Evolutionary conservation across 306 rosid genomes (phyloP).

Genomic region (Rosa rugosa): DNA sequence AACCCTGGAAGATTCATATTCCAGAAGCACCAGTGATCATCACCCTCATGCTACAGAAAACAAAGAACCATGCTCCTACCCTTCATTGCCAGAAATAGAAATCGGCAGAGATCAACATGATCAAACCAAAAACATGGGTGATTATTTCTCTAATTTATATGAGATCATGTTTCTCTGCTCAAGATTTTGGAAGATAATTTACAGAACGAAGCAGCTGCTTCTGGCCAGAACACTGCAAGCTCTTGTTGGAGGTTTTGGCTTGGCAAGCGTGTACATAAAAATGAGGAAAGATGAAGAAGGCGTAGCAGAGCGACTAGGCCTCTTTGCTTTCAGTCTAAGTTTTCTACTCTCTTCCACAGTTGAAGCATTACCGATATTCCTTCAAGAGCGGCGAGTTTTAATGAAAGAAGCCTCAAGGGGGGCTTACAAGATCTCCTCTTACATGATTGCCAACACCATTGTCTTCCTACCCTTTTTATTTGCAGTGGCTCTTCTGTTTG

Average conservation of each 20-base stretch:
- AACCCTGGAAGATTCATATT: slow-evolving; percentile 46
- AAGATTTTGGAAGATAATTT: slow-evolving; percentile 63
- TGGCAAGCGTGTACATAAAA: slow-evolving; percentile 73
- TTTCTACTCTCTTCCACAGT: slow-evolving; percentile 86
- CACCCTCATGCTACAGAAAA: slow-evolving; percentile 19
- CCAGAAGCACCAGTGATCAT: slow-evolving; percentile 13
- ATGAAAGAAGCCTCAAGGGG: slow-evolving; percentile 94
- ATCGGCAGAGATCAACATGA: neutral
- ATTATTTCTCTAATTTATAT: slow-evolving; percentile 32
- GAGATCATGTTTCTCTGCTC: slow-evolving; percentile 76
- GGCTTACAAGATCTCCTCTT: slow-evolving; percentile 74
- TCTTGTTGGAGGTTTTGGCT: slow-evolving; percentile 77
- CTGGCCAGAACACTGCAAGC: slow-evolving; percentile 87
- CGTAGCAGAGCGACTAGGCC: slow-evolving; percentile 62
- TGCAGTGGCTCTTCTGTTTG: slow-evolving; percentile 62
- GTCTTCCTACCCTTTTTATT: slow-evolving; percentile 80
- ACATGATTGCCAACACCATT: slow-evolving; percentile 82
- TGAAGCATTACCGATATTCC: slow-evolving; percentile 87
- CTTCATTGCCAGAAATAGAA: slow-evolving; percentile 42
- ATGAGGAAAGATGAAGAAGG: slow-evolving; percentile 62
- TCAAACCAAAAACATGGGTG: slow-evolving; percentile 10
- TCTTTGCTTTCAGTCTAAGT: slow-evolving; percentile 85
- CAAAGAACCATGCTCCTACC: slow-evolving; percentile 22
- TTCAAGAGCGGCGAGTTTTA: slow-evolving; percentile 76
- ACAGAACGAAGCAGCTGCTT: slow-evolving; percentile 84